Evolutionary conservation across 176 grass and related monocot genomes (phyloP).

Genomic region (Microstegium vimineum): DNA sequence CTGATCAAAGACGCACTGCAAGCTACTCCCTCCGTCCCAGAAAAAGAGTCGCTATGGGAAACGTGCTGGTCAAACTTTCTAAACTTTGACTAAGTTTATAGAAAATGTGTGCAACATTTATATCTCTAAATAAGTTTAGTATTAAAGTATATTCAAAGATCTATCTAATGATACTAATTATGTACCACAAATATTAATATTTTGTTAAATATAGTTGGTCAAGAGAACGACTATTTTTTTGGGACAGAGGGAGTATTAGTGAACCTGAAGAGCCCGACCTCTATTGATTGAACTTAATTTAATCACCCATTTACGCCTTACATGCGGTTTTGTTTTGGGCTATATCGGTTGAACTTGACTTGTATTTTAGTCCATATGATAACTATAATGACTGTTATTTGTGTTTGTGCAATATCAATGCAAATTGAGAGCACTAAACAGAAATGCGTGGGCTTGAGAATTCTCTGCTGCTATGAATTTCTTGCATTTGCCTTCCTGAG

Average conservation of each 20-base stretch:
- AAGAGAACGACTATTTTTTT: no score
- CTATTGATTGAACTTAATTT: neutral
- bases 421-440: neutral
- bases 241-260: no score
- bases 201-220: no score
- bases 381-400: neutral
- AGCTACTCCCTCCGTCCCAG: no score
- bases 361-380: neutral
- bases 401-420: neutral
- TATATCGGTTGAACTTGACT: conserved; percentile 7
- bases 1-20: neutral
- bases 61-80: no score
- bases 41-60: no score
- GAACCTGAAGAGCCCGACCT: neutral
- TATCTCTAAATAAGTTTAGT: no score
- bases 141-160: no score
- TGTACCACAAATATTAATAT: no score
- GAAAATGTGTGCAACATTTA: no score
- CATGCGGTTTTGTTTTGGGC: neutral
- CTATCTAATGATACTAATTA: no score
- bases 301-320: neutral
- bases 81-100: no score
- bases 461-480: neutral
- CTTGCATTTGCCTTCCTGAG: neutral
- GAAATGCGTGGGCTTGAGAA: neutral